These are phyloP conservation scores for Xylaria sp. DNA, from an alignment of 2,329 filamentous ascomycete species.

Conservation along the genomic window DNA sequence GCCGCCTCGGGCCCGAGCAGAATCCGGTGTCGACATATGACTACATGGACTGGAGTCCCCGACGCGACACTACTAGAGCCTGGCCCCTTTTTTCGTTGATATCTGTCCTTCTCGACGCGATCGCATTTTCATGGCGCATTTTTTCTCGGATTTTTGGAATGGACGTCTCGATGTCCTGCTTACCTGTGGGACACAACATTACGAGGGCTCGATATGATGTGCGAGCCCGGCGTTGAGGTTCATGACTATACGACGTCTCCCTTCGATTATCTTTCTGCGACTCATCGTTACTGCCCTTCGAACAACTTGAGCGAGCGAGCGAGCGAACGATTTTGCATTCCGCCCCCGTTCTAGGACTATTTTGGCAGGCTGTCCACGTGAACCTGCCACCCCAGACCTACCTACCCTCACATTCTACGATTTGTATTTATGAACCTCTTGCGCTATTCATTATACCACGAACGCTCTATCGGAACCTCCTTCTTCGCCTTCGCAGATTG, in stretches of 20 bases:
- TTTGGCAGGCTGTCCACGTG: not conserved
- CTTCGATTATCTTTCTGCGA: conserved; percentile 1
- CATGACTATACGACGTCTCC: conserved; percentile 18
- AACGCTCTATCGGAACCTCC: too few relatives aligned
- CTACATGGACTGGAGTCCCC: conserved; percentile 31
- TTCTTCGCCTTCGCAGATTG: too few relatives aligned
- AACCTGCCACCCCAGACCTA: not conserved
- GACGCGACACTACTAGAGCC: not conserved
- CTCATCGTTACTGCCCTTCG: conserved; percentile 1
- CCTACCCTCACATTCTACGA: too few relatives aligned
- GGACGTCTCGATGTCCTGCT: conserved; percentile 18
- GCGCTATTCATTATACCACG: too few relatives aligned
- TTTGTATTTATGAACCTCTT: too few relatives aligned
- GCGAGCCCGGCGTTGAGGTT: conserved; percentile 22
- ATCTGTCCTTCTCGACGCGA: not conserved
- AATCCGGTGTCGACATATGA: conserved; percentile 36
- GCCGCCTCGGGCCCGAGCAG: conserved; percentile 30
- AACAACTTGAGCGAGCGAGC: conserved; percentile 4
- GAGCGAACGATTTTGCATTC: not conserved
- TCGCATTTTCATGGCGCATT: conserved; percentile 14
- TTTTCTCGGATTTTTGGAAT: conserved; percentile 13
- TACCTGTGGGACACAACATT: conserved; percentile 12
- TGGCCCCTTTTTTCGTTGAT: conserved; percentile 2
- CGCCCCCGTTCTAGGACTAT: not conserved
- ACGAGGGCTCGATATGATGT: conserved; percentile 18